A percentile compares a stretch with the other conserved stretches of the same genome.
Evolutionary conservation across 305 asterid genomes (phyloP).

Genomic region (Fraxinus sp.): DNA sequence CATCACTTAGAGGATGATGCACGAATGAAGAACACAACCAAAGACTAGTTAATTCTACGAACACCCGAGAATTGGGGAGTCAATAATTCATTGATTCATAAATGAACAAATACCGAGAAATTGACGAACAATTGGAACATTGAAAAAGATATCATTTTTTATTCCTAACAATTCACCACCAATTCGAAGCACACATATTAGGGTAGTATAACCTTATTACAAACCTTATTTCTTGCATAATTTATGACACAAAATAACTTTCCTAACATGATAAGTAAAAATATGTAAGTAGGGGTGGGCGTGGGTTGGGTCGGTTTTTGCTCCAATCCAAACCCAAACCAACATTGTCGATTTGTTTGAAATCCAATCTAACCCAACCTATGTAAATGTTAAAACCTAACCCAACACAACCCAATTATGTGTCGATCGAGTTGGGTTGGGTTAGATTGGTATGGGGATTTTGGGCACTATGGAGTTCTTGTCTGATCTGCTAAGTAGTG

Average conservation of each 20-base stretch:
- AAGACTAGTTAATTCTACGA: not conserved
- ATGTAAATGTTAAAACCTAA: too few relatives aligned
- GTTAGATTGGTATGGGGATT: constrained; percentile 49
- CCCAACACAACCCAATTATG: too few relatives aligned
- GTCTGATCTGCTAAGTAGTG: constrained; percentile 49
- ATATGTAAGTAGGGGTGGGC: too few relatives aligned
- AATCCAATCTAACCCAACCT: too few relatives aligned
- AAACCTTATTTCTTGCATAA: not conserved
- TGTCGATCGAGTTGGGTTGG: too few relatives aligned
- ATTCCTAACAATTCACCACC: not conserved
- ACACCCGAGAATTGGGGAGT: not conserved
- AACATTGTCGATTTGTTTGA: too few relatives aligned
- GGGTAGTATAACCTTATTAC: not conserved
- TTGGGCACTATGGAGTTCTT: constrained; percentile 73
- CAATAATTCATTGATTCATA: not conserved
- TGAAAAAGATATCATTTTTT: too few relatives aligned
- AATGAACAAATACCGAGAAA: not conserved
- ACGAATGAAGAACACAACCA: not conserved
- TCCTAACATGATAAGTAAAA: too few relatives aligned
- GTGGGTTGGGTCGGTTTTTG: too few relatives aligned
- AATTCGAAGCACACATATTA: not conserved
- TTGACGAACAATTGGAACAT: not conserved
- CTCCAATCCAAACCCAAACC: too few relatives aligned
- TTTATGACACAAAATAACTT: too few relatives aligned
- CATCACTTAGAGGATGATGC: not conserved